Conservation (phyloP, 768 basidiomycete species). For the Suillus tomentosus region DNA sequence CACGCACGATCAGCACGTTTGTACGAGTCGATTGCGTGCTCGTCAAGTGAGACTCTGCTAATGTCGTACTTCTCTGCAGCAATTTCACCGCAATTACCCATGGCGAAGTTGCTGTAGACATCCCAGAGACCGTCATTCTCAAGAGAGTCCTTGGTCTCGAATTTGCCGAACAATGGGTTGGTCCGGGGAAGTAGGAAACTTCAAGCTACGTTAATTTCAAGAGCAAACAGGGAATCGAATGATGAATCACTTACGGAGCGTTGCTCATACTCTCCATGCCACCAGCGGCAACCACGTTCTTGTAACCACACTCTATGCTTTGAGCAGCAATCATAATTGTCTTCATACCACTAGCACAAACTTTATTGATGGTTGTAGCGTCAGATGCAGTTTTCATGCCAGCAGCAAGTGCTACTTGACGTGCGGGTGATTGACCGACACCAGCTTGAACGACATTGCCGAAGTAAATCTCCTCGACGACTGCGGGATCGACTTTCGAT, state of each 20-base stretch:
- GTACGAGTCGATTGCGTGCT: constrained; percentile 94
- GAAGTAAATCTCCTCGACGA: constrained; percentile 95
- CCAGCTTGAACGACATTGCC: constrained; percentile 98
- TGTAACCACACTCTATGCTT: constrained; percentile 84
- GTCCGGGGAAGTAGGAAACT: constrained; percentile 84
- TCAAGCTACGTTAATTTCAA: constrained; percentile 12
- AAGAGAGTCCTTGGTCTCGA: constrained; percentile 83
- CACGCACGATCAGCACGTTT: constrained; percentile 91
- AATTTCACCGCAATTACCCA: constrained; percentile 96
- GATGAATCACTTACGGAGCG: constrained; percentile 74
- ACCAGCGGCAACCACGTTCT: constrained; percentile 86
- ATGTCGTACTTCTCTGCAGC: constrained; percentile 83
- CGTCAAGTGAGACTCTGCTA: constrained; percentile 84
- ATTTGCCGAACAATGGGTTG: constrained; percentile 86
- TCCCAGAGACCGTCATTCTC: constrained; percentile 95
- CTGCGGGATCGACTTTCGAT: constrained; percentile 74
- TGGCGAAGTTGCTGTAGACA: constrained; percentile 95
- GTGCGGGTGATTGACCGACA: constrained; percentile 96
- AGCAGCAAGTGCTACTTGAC: constrained; percentile 92
- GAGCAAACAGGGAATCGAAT: constrained; percentile 8
- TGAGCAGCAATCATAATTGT: constrained; percentile 93
- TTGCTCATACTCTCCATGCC: constrained; percentile 99
- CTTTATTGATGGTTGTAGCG: constrained; percentile 99
- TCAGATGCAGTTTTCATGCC: constrained; percentile 85
- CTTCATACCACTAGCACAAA: constrained; percentile 98